A percentile compares a stretch with the other conserved stretches of the same genome.
Evolutionary conservation across 176 grass and related monocot species (phyloP).

Genomic region (Calamus simplicifolius): DNA sequence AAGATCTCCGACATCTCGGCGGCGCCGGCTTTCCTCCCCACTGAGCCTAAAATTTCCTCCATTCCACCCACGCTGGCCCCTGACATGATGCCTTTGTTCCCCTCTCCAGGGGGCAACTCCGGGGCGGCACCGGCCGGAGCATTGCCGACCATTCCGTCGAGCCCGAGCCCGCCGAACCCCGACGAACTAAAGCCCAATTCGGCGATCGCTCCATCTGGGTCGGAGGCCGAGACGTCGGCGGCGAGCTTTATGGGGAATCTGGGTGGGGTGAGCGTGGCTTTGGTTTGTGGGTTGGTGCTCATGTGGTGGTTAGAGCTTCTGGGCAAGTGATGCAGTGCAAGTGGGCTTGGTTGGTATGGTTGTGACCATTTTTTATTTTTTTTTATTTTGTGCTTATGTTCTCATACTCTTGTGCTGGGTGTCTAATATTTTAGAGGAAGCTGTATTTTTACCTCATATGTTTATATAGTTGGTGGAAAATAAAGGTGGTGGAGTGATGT

Average conservation of each 20-base stretch:
- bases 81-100: conserved; percentile 10
- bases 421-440: no score
- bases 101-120: conserved; percentile 6
- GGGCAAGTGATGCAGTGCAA: not conserved
- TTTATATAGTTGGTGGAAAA: no score
- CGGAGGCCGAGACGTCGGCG: conserved; percentile 17
- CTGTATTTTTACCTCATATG: no score
- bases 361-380: no score
- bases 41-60: conserved; percentile 12
- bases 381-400: no score
- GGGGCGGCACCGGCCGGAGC: conserved; percentile 23
- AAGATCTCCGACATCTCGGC: conserved; percentile 34
- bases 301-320: conserved; percentile 8
- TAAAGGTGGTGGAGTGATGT: no score
- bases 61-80: conserved; percentile 24
- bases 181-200: conserved; percentile 63
- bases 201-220: conserved; percentile 42
- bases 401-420: no score
- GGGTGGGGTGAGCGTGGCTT: conserved; percentile 1
- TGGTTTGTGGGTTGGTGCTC: conserved; percentile 1
- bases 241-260: conserved; percentile 16
- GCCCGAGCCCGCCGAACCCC: conserved; percentile 88
- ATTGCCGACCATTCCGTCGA: conserved; percentile 66
- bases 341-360: not conserved
- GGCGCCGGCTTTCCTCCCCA: conserved; percentile 10